These are phyloP conservation scores for Salvia sclarea DNA, from an alignment of 305 asterid species.

Conservation along the genomic window DNA sequence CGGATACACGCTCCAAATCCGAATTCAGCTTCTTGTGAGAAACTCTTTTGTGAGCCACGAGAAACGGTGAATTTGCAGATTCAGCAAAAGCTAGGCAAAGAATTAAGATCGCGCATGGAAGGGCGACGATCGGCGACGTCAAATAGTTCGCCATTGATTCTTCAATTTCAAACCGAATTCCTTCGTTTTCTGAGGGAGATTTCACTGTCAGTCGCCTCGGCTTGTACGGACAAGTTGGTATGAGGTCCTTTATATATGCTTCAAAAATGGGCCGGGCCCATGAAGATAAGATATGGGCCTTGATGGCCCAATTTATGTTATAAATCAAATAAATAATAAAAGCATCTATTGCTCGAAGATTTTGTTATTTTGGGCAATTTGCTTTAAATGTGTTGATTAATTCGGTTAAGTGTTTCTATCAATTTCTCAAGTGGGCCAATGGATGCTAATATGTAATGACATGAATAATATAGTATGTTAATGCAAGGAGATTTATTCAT, in stretches of 20 bases:
- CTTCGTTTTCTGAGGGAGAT: neutral
- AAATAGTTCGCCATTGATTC: constrained; percentile 43
- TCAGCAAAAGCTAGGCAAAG: constrained; percentile 31
- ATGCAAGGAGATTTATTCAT: neutral
- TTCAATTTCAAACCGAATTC: constrained; percentile 19
- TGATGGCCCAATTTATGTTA: neutral
- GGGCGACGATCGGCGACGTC: constrained; percentile 31
- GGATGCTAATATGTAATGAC: neutral
- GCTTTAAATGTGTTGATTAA: neutral
- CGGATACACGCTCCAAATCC: constrained; percentile 47
- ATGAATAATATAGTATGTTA: neutral
- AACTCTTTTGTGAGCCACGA: constrained; percentile 62
- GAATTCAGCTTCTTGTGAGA: constrained; percentile 45
- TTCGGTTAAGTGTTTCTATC: neutral
- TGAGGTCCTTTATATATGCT: neutral
- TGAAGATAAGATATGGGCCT: neutral
- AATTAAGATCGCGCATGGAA: constrained; percentile 29
- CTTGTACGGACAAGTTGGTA: constrained; percentile 13
- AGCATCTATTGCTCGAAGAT: neutral
- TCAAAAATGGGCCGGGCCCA: neutral
- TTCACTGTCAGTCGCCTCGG: constrained; percentile 11
- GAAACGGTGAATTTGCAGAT: constrained; percentile 46
- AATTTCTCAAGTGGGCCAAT: neutral
- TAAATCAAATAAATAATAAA: neutral
- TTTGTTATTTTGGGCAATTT: constrained; percentile 13